Base-by-base conservation (phyloP, 805 yeast genomes). In the Ogataea siamensis region DNA sequence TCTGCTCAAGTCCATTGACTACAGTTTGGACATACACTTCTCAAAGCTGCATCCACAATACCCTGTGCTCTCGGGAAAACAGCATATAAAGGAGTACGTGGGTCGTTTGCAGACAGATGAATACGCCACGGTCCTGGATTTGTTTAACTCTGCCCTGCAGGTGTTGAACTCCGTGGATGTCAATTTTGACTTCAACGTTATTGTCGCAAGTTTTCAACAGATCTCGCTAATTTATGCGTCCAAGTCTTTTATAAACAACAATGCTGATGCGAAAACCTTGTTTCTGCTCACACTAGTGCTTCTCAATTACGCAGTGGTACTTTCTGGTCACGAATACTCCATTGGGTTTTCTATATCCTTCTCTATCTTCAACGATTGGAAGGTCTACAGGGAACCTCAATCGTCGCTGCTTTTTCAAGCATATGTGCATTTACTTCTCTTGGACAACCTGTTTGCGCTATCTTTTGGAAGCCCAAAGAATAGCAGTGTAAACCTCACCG, bases 291-390 rank as follows among this genome's bases (percentile, higher is more conserved):
- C 73, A 0, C 56, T 74, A 37, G 58, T 66, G 0, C 49, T 73
- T 7, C 52, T 78, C 20, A 80, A 80, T 51, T 83, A 78, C 50
- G 61, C 77, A 7, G 68, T 80, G 7, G 60, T 79, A 2, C 62
- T 80, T 27, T 72, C 78, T 16, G 88, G 89, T 0, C 76, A 74
- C 36, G 67, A 71, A 23, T 78, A 74, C 50, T 74, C 84, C 5
- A 60, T 78, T 26, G 79, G 81, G 1, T 64, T 83, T 19, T 69
- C 78, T 3, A 63, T 72, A 40, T 65, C 82, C 1, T 66, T 71
- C 10, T 62, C 79, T 1, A 66, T 78, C 10, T 74, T 80, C 51
- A 76, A 76, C 53, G 87, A 80, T 49, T 72, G 77, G 57, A 71
- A 71, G 45, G 58, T 81, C 7, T 66, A 67, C 53, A 52, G 72